phyloP scores from a whole-genome alignment of 768 basidiomycete genomes.

The Daedalea quercina region DNA sequence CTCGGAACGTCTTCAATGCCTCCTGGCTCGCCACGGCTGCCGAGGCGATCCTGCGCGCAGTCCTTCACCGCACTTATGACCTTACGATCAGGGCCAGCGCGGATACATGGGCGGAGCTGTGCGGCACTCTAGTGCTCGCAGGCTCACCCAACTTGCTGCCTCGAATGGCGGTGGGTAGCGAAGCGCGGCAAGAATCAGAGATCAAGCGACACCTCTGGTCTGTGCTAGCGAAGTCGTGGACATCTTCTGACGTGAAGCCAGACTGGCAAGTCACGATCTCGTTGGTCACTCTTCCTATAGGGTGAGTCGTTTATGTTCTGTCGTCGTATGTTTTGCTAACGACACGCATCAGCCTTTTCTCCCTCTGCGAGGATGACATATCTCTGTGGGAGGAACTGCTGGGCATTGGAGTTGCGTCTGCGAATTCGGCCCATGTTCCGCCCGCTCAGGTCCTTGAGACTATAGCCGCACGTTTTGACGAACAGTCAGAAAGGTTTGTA shows the following conservation, averaged over 20 bases:
- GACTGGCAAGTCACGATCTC: conserved; percentile 36
- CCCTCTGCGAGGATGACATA: conserved; percentile 34
- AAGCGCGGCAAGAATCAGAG: conserved; percentile 24
- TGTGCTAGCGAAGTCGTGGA: conserved; percentile 31
- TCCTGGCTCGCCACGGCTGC: conserved; percentile 37
- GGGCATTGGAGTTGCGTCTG: conserved; percentile 22
- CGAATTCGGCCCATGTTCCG: conserved; percentile 12
- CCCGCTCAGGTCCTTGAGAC: conserved; percentile 8
- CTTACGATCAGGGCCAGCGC: conserved; percentile 33
- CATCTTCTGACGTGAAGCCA: conserved; percentile 17
- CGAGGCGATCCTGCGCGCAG: conserved; percentile 36
- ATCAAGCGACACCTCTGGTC: conserved; percentile 43
- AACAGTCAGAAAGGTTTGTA: conserved; percentile 1
- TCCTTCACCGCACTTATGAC: conserved; percentile 38
- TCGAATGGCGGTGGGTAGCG: conserved; percentile 23
- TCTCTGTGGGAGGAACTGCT: conserved; percentile 37
- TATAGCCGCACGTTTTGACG: background rate
- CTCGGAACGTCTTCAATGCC: conserved; percentile 40
- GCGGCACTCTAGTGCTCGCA: conserved; percentile 37
- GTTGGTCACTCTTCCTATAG: conserved; percentile 42
- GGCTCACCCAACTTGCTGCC: conserved; percentile 35
- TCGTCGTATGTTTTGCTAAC: background rate
- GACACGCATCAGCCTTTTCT: conserved; percentile 35
- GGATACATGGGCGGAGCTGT: conserved; percentile 41
- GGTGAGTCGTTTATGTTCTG: conserved; percentile 26